Evolutionary conservation across 345 rosid genomes (phyloP), one percentile per base, ranked within the genome.

Genomic region (Pistacia integerrima): DNA sequence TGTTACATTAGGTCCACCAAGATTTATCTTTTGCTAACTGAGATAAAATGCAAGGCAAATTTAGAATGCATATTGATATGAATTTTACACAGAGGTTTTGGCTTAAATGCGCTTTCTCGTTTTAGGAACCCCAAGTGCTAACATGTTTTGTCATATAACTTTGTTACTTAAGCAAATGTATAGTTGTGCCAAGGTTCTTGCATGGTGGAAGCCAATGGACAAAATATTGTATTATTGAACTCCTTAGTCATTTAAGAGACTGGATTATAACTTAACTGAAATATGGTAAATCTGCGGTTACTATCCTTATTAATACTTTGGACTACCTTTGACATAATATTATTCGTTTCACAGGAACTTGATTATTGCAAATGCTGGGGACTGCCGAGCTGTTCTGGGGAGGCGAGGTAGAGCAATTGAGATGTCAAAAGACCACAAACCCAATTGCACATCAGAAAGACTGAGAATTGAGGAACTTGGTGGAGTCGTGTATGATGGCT

Each of bases 391-490:
- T 51, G 99, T 96, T 63, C 69, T 93, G 25, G 97, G 99, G 33
- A 92, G 87, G 81, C 85, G 93, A 80, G 98, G 98, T n/a, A 87
- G 92, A 84, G 97, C 97, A 52, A 85, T 93, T 20, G 98, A 96
- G 85, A 83, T 96, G 82, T 96, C 99, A 46, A 88, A 90, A 72
- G 99, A 96, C 77, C 99, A 96, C 86, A 96, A 93, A 80, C 99
- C 99, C 46, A 90, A 90, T 76, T 88, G 92, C 79, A 70, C 81
- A 4, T 73, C 89, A 0, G 99, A 96, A 81, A 88, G 82, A 84
- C 75, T 85, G 56, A 92, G 99, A 84, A 93, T 96, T 76, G 98
- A 95, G 80, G 89, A 87, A 75, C 86, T 95, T 51, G 98, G 99
- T 16, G 99, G 97, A 58, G 92, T 90, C 60, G 90, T 95, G 52